Evolutionary conservation across 345 rosid species (phyloP), one percentile per base, ranked within the genome.

Genomic region (Corchorus capsularis): DNA sequence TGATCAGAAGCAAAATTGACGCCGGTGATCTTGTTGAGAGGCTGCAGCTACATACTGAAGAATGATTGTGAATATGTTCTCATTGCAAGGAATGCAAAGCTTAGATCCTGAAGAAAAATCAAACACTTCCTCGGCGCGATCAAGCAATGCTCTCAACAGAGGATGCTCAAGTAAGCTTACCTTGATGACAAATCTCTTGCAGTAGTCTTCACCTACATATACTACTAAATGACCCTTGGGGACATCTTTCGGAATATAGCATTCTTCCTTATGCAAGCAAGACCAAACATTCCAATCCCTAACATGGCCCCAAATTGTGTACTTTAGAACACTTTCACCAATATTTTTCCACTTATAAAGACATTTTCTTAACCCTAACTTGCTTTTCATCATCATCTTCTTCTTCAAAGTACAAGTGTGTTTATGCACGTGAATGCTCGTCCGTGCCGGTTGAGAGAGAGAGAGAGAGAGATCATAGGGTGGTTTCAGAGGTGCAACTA

Each of bases 141-240:
- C 83, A 55, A 87, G 87, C 59, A 87, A 39, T 16, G 77, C 70
- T 55, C 22, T 74, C 67, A 87, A 77, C 50, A 81, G 79, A 22
- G 86, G 86, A 73, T 85, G 83, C 17, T 78, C 17, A 4, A 85
- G 82, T 53, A 78, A n/a, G 11, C 53, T 43, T 37, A 81, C 15
- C 22, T 73, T 64, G 61, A 87, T 78, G 3, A 87, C 79, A 72
- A 69, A 87, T 69, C 85, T 85, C 60, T 71, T 79, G 68, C 12
- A 35, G 55, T 79, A 69, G 12, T 81, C 81, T 66, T 84, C 79
- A 16, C 88, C 85, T 4, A 79, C 88, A 3, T 83, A 83, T 3
- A 83, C 83, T 6, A 76, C 88, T 35, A 82, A 6, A 46, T 83
- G 85, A 49, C 87, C 88, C 72, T 64, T 79, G 0, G 90, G 86